Percentiles rank a stretch among this genome's conserved stretches.
Conservation (phyloP, 1,284 basidiomycete genomes). For the Apiotrichum domesticum region DNA sequence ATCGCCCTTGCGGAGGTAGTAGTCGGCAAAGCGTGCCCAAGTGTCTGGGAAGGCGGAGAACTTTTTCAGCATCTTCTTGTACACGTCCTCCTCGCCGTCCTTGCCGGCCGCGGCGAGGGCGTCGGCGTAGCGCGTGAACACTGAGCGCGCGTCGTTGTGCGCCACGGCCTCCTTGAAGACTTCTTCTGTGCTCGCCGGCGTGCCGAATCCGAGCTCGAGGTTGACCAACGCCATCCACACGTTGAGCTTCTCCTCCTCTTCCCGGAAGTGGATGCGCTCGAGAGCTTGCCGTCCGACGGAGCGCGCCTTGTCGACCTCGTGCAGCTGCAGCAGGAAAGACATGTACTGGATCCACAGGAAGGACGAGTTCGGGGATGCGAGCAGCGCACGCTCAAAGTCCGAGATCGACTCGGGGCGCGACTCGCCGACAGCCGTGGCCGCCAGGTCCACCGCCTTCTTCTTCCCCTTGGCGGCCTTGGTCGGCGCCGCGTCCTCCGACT, state of each 20-base stretch:
- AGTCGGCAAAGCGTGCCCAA: conserved; percentile 83
- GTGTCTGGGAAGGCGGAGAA: conserved; percentile 85
- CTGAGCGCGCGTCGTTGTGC: conserved; percentile 85
- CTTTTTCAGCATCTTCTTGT: conserved; percentile 79
- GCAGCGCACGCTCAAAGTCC: conserved; percentile 88
- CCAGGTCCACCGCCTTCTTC: conserved; percentile 68
- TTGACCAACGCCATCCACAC: conserved; percentile 97
- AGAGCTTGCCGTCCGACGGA: conserved; percentile 79
- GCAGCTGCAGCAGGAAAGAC: conserved; percentile 94
- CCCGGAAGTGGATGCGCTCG: conserved; percentile 84
- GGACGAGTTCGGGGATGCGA: conserved; percentile 96
- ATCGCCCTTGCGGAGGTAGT: conserved; percentile 62
- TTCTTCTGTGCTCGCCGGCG: conserved; percentile 66
- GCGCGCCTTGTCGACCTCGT: conserved; percentile 90
- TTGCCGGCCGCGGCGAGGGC: conserved; percentile 83
- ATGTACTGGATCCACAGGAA: conserved; percentile 99
- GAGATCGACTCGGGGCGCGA: conserved; percentile 81
- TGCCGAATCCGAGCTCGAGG: conserved; percentile 90
- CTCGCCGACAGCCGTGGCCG: conserved; percentile 68
- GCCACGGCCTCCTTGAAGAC: conserved; percentile 85
- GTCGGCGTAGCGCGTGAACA: conserved; percentile 74
- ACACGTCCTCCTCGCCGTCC: conserved; percentile 75
- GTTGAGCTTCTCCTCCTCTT: conserved; percentile 94
- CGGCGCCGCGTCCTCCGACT: conserved; percentile 48
- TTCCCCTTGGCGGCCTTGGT: conserved; percentile 36